phyloP scores from a whole-genome alignment of 345 rosid species.

The Eucalyptus pauciflora region DNA sequence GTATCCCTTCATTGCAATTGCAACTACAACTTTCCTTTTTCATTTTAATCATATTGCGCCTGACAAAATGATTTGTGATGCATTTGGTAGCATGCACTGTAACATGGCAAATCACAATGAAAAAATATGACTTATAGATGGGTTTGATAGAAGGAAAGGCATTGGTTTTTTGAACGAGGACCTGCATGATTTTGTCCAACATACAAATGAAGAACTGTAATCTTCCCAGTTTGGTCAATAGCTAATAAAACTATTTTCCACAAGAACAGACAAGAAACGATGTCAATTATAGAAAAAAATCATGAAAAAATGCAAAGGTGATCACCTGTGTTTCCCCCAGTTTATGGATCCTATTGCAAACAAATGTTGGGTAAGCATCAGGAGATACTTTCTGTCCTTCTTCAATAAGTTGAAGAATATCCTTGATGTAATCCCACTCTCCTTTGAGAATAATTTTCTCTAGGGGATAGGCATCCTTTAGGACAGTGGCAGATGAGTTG shows the following conservation, averaged over 20 bases:
- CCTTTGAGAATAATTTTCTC: conserved; percentile 54
- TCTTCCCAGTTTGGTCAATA: neutral
- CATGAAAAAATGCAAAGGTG: neutral
- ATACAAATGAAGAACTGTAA: neutral
- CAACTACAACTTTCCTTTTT: neutral
- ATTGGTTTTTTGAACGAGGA: neutral
- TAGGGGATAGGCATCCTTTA: conserved; percentile 66
- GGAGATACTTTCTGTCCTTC: conserved; percentile 7
- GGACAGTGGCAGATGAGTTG: conserved; percentile 36
- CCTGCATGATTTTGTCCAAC: neutral
- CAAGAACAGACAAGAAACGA: neutral
- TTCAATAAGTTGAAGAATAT: conserved; percentile 30
- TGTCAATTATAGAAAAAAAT: neutral
- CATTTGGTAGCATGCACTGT: neutral
- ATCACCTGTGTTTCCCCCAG: conserved; percentile 42
- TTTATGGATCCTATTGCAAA: conserved; percentile 55
- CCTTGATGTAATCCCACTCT: conserved; percentile 61
- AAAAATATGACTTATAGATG: neutral
- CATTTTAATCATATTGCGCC: neutral
- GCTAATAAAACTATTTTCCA: neutral
- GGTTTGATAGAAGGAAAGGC: neutral
- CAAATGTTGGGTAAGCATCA: conserved; percentile 49
- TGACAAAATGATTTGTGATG: neutral
- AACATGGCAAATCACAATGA: neutral
- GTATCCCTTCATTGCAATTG: neutral